Evolutionary conservation across 306 rosid species (phyloP), one percentile per base, ranked within the genome.

Genomic region (Vigna hirtella): DNA sequence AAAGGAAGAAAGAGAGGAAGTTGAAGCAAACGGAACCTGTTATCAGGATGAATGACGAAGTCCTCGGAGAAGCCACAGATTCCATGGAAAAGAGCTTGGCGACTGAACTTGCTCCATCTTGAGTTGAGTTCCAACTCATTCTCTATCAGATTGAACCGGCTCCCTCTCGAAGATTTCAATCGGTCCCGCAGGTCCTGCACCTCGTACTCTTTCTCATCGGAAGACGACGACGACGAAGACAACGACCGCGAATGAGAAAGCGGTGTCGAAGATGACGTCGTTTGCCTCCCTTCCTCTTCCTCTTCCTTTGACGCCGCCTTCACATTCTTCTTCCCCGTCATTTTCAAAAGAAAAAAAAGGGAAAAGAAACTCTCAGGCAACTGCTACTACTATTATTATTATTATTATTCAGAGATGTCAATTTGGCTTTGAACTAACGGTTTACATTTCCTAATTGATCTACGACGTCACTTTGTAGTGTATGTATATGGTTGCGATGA

Each of bases 101-200:
- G 80, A 77, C 97, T 90, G 82, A 92, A 84, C 82, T 74, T 86
- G 36, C 83, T 74, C 56, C 77, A 72, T 20, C 52, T 59, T 2
- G 73, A 11, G 15, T 58, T 78, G 17, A 90, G 74, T 17, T 88
- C 85, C 1, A 95, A 87, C 85, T 92, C 89, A 24, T 61, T 85
- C 78, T 64, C 67, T 40, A 95, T 82, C 52, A 95, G 80, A 70
- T 91, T 22, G 72, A 95, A 87, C 15, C 89, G 81, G 84, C 98
- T 95, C 22, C 91, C 97, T 11, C 89, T 34, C n/a, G 98, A 91
- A 64, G 98, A 89, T 30, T 78, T 86, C 43, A 92, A 56, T 72
- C 91, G 70, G 0, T 95, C 98, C 7, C 82, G 76, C 28, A 91
- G 13, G 22, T 88, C 88, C 72, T 89, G 89, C 36, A 91, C 77